Evolutionary conservation across 495 filamentous ascomycete genomes (phyloP), one percentile per base, ranked within the genome.

Genomic region (Daldinia grandis): DNA sequence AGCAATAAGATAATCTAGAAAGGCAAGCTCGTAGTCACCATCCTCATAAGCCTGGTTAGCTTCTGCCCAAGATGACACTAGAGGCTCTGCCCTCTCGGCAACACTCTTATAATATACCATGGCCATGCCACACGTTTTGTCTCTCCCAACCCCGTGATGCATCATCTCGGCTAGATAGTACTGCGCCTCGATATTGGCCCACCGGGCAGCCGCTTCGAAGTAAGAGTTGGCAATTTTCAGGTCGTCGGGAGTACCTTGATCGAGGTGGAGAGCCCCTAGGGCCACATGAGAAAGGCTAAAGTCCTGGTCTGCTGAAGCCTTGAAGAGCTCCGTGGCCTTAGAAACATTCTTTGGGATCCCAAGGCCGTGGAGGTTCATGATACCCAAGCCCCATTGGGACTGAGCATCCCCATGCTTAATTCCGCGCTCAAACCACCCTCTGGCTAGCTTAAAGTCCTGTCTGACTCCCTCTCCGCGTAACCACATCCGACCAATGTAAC

Each of bases 151-250:
- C 0, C 93, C 95, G 60, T 92, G 87, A 66, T 94, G 89, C 54
- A 87, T 91, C 78, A 98, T 87, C 78, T 98, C 95, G 0, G 93
- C 95, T 3, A 99, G 90, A 76, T 96, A 97, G 80, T 98, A 99
- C 71, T 92, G 95, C 1, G 95, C 91, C 78, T 98, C 95, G 68
- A 98, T 92, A 78, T 92, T 92, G 14, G 90, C 90, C 80, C 94
- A 93, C 35, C 93, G 87, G 55, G 91, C 92, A 19, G 96, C 95
- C n/a, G 95, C 83, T 68, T 98, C 95, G 66, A 99, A 98, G 75
- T 97, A 97, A 33, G 88, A 85, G 44, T 87, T 92, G 4, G 95
- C 95, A 5, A 88, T 89, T 21, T 75, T 74, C 17, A 84, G 73
- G 65, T 88, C 85, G 3, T 86, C 81, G 9, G 92, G 77, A 63